Base-by-base conservation (phyloP, 2,329 filamentous ascomycete species). In the Ceratocystis harringtonii region DNA sequence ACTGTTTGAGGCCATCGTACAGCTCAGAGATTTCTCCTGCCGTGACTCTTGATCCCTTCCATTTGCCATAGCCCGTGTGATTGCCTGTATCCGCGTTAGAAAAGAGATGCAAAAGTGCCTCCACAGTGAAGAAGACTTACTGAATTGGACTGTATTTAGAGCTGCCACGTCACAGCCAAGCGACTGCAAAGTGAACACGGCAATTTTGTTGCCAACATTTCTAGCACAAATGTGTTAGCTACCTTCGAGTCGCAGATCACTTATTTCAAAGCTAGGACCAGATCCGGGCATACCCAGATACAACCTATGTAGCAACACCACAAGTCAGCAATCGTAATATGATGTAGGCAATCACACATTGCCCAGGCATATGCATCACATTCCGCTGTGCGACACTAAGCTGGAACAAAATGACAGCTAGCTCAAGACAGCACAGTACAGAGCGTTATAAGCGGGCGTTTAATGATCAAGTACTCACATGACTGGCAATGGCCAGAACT, bases 151-250 rank as follows among this genome's bases (percentile, higher is more conserved):
- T 0, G 94, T 99, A 74, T 99, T 96, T 71, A 99, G 81, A 1
- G 91, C 90, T 7, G 91, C 88, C 5, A 96, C 92, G 72, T 99
- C 92, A 73, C 91, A 96, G 61, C 94, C 94, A 62, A 99, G 78
- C 0, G 89, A 88, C 75, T 99, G 92, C 81, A 99, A 87, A 70
- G 92, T 90, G 73, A 96, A 95, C 1, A 91, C 91, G 52, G 92
- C 92, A 80, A 99, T 96, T 72, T 92, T 96, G 75, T 99, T 99
- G 63, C 94, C 94, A 70, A 99, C 94, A 81, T 96, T 92, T 74
- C 94, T 67, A 6, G 48, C 3, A 48, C 25, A 2, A 8, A 30
- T 30, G 19, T 10, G 55, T 58, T 58, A 58, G 25, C 55, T 30
- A n/a, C 28, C 19, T 7, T 17, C 4, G 17, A n/a, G 15, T n/a